Evolutionary conservation across 2,329 filamentous ascomycete species (phyloP), one percentile per base, ranked within the genome.

Genomic region (Neopestalotiopsis sp.): DNA sequence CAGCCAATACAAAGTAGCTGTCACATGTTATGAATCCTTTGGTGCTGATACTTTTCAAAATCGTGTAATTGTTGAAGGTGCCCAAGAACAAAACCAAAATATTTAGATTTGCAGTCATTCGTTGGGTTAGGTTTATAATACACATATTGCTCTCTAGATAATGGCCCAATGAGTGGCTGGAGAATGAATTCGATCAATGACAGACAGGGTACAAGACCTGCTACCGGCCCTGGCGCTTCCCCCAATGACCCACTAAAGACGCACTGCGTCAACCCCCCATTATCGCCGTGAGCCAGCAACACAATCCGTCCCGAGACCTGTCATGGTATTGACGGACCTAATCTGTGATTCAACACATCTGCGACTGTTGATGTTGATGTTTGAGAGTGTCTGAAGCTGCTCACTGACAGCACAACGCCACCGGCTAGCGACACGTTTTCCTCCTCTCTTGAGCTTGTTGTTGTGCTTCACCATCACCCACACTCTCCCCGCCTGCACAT

Each of bases 181-280:
- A 56, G 53, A 66, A 66, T 66, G 49, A 66, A 56, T 66, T 66
- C 28, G 14, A 66, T 49, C 45, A 28, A 66, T 49, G n/a, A 57
- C 63, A 66, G 63, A 38, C 34, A 38, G 34, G 63, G 63, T 66
- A 42, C 32, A 66, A 66, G 63, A 66, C 63, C 63, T 66, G 63
- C 63, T 66, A 57, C 32, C 45, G 63, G 63, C 49, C 63, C 42
- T 66, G 56, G 63, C 49, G 53, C 30, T 45, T 66, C 63, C 63
- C 59, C 63, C 42, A 49, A 56, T 9, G 63, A 45, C 63, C 63
- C 63, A 66, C 63, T 57, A 64, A 28, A 64, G 61, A n/a, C 32
- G 49, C 45, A 53, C 45, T 53, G 45, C n/a, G 20, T 17, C 45
- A 10, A 53, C 30, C 63, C 42, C 42, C 49, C 63, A 34, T 66